phyloP scores from a whole-genome alignment of 805 yeast species.

The Candida awuae region DNA sequence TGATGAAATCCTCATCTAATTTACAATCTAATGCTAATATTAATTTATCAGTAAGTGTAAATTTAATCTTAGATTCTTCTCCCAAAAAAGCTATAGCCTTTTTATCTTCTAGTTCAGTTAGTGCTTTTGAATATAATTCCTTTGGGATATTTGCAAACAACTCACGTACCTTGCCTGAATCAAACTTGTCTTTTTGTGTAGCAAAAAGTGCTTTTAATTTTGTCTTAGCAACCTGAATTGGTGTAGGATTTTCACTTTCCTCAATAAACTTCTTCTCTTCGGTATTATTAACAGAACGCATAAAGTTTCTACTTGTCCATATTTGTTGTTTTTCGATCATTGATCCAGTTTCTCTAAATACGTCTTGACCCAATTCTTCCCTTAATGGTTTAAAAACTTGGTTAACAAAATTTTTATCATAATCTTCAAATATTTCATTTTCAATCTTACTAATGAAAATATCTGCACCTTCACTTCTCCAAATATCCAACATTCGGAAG shows the following conservation, averaged over 20 bases:
- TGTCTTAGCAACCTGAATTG: conserved; percentile 32
- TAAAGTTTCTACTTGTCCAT: conserved; percentile 39
- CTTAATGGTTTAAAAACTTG: conserved; percentile 35
- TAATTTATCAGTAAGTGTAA: conserved; percentile 48
- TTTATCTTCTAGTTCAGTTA: conserved; percentile 43
- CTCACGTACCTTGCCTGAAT: conserved; percentile 36
- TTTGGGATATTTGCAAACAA: conserved; percentile 41
- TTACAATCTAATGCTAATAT: conserved; percentile 33
- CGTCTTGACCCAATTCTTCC: conserved; percentile 28
- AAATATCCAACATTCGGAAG: conserved; percentile 45
- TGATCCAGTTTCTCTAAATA: conserved; percentile 45
- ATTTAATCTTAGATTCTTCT: conserved; percentile 43
- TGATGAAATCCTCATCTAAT: conserved; percentile 34
- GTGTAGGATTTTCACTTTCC: conserved; percentile 15
- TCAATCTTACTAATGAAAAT: conserved; percentile 25
- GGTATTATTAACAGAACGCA: conserved; percentile 24
- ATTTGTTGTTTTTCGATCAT: conserved; percentile 64
- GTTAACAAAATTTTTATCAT: conserved; percentile 40
- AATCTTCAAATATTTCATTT: conserved; percentile 28
- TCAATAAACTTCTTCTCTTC: conserved; percentile 6
- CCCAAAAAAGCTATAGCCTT: conserved; percentile 48
- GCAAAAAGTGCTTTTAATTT: conserved; percentile 51
- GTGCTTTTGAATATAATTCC: conserved; percentile 40
- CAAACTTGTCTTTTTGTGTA: conserved; percentile 41
- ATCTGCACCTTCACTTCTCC: conserved; percentile 45